Evolutionary conservation across 768 basidiomycete species (phyloP).

Genomic region (Asterophora lycoperdoides): DNA sequence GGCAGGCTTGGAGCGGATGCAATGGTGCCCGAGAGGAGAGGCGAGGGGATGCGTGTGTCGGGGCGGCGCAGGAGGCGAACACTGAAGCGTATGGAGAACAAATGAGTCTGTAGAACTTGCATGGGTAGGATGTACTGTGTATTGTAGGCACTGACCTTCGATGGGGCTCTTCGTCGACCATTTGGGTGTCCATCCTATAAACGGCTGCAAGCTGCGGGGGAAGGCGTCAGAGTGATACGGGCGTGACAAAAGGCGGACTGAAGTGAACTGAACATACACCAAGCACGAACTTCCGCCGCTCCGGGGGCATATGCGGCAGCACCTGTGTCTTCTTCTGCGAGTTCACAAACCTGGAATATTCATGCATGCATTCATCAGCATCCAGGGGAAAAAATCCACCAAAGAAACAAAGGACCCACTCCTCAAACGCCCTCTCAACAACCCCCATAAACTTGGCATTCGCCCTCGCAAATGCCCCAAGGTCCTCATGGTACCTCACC

Average conservation of each 20-base stretch:
- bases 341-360: conserved; percentile 50
- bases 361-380: conserved; percentile 5
- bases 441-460: conserved; percentile 64
- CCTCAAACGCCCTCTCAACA: conserved; percentile 79
- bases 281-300: conserved; percentile 80
- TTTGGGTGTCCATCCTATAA: conserved; percentile 80
- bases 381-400: conserved; percentile 16
- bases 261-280: conserved; percentile 43
- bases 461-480: conserved; percentile 54
- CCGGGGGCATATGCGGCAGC: conserved; percentile 75
- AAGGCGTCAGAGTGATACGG: neutral
- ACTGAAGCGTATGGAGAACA: conserved; percentile 21
- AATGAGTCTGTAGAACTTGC: neutral
- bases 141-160: conserved; percentile 50
- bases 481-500: conserved; percentile 57
- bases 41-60: conserved; percentile 75
- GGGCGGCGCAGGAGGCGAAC: conserved; percentile 79
- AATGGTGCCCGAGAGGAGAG: conserved; percentile 55
- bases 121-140: too few species aligned
- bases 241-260: neutral
- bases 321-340: conserved; percentile 68
- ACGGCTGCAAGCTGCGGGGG: conserved; percentile 66
- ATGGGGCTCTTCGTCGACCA: conserved; percentile 90
- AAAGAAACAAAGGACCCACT: conserved; percentile 47
- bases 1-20: conserved; percentile 22